Percentiles rank a stretch among this genome's conserved stretches.
Evolutionary conservation across 495 filamentous ascomycete genomes (phyloP).

Genomic region (Aspergillus carlsbadensis): DNA sequence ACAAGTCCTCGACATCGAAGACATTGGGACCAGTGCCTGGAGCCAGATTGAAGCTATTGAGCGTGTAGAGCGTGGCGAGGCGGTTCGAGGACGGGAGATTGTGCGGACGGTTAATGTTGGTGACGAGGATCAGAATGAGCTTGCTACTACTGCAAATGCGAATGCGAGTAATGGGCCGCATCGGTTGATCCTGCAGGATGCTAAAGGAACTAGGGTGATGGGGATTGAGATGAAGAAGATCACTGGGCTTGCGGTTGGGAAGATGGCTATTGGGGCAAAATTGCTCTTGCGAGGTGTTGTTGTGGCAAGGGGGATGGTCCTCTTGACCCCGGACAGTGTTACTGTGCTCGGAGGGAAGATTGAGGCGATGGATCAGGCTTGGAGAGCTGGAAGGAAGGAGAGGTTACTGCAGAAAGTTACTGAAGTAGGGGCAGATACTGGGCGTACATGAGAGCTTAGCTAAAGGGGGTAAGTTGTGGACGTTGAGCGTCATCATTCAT

Average conservation of each 20-base stretch:
- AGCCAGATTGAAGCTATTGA: slow-evolving; percentile 86
- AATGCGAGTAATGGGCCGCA: slow-evolving; percentile 58
- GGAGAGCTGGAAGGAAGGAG: slow-evolving; percentile 71
- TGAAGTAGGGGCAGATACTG: no score
- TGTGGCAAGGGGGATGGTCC: slow-evolving; percentile 73
- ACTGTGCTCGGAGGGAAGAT: slow-evolving; percentile 83
- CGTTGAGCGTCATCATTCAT: slow-evolving; percentile 9
- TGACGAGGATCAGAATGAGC: slow-evolving; percentile 37
- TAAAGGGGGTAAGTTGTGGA: neutral
- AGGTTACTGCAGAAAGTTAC: slow-evolving; percentile 61
- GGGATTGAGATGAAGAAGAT: slow-evolving; percentile 72
- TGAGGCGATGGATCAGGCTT: slow-evolving; percentile 72
- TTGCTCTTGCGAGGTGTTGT: slow-evolving; percentile 63
- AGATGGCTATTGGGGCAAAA: slow-evolving; percentile 77
- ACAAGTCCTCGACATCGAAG: slow-evolving; percentile 83
- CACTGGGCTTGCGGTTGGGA: slow-evolving; percentile 60
- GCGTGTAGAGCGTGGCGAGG: slow-evolving; percentile 77
- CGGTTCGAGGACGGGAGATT: slow-evolving; percentile 76
- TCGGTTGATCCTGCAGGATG: slow-evolving; percentile 81
- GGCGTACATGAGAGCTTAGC: slow-evolving; percentile 11
- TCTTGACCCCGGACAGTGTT: slow-evolving; percentile 66
- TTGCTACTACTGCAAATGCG: slow-evolving; percentile 5
- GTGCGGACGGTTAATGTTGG: slow-evolving; percentile 65
- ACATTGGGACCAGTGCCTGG: slow-evolving; percentile 74
- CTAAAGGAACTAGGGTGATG: slow-evolving; percentile 63